Conservation (phyloP, 2,329 filamentous ascomycete species). For the Ophiocordyceps camponoti-rufipedis region DNA sequence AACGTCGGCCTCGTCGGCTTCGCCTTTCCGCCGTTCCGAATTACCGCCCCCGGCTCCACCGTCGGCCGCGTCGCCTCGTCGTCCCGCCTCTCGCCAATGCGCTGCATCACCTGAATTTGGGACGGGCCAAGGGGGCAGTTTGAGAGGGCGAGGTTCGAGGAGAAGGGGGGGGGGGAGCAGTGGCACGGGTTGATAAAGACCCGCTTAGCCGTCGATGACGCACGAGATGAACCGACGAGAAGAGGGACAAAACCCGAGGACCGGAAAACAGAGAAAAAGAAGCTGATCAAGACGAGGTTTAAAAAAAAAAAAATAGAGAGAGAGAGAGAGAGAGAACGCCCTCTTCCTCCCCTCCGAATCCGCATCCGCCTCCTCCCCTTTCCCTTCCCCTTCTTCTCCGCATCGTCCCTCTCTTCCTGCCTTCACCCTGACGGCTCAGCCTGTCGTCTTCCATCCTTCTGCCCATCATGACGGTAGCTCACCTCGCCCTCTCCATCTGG, state of each 20-base stretch:
- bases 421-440: neutral
- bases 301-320: too few species aligned
- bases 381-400: neutral
- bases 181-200: neutral
- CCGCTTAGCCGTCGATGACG: neutral
- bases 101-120: neutral
- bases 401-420: neutral
- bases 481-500: slow-evolving; percentile 6
- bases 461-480: slow-evolving; percentile 10
- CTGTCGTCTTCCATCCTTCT: neutral
- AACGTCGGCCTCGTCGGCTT: neutral
- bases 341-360: too few species aligned
- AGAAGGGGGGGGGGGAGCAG: neutral
- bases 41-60: neutral
- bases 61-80: neutral
- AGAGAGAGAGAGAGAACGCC: too few species aligned
- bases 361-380: neutral
- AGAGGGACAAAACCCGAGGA: too few species aligned
- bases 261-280: too few species aligned
- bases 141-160: too few species aligned
- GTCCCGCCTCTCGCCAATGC: neutral
- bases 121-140: neutral
- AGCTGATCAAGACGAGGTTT: too few species aligned
- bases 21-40: neutral
- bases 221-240: neutral